These are phyloP conservation scores for Protomyces inouyei DNA, from an alignment of 1,139 yeast genomes.

Conservation along the genomic window DNA sequence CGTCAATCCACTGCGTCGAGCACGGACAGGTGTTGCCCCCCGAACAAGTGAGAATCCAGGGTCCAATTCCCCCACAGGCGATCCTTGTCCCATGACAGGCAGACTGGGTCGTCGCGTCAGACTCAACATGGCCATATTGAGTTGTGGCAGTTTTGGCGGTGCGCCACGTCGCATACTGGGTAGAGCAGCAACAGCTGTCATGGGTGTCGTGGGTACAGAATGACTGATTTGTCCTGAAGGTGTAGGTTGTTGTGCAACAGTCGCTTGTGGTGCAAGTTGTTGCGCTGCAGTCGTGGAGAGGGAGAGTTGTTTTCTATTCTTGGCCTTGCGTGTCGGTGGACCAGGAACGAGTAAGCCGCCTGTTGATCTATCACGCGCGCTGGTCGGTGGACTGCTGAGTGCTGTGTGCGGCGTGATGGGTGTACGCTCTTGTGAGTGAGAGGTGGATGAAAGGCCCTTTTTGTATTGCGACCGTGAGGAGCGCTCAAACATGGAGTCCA, in stretches of 20 bases:
- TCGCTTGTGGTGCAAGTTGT: not conserved
- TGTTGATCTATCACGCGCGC: not conserved
- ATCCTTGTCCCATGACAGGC: conserved; percentile 1
- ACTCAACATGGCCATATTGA: conserved; percentile 9
- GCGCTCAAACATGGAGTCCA: not conserved
- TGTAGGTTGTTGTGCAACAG: not conserved
- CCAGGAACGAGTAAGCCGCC: not conserved
- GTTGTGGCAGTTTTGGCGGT: conserved; percentile 14
- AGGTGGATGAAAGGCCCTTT: not conserved
- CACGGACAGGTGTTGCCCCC: not conserved
- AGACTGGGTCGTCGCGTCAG: conserved; percentile 6
- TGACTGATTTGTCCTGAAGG: not conserved
- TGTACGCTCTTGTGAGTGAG: not conserved
- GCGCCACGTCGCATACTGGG: not conserved
- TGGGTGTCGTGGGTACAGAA: not conserved
- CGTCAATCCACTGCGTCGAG: not conserved
- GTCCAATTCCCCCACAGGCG: not conserved
- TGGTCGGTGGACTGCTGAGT: not conserved
- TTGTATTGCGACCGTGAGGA: not conserved
- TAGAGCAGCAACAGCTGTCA: not conserved
- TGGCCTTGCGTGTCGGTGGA: conserved; percentile 1
- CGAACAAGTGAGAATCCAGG: conserved; percentile 8
- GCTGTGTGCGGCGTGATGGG: conserved; percentile 1
- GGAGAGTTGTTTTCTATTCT: conserved; percentile 19
- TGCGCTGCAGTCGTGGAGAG: conserved; percentile 11